Evolutionary conservation across 345 rosid species (phyloP).

Genomic region (Hibiscus mutabilis): DNA sequence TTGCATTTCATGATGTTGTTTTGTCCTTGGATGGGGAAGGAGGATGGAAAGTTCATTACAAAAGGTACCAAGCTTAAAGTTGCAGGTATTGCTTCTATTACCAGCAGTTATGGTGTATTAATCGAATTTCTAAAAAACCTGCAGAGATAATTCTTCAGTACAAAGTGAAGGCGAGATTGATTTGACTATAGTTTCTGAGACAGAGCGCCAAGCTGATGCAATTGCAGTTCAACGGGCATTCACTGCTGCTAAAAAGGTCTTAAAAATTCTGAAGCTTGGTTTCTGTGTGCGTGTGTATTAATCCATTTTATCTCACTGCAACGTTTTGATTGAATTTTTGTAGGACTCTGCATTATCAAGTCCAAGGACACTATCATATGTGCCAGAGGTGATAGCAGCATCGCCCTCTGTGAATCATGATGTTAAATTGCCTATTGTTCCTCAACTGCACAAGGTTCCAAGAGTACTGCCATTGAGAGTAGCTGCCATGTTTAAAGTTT

Average conservation of each 20-base stretch:
- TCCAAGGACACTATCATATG: conserved; percentile 54
- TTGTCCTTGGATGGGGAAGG: conserved; percentile 98
- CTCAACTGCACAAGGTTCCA: conserved; percentile 55
- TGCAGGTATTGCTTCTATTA: background rate
- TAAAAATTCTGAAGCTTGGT: background rate
- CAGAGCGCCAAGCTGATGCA: conserved; percentile 75
- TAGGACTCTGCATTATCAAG: conserved; percentile 51
- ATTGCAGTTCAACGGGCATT: conserved; percentile 87
- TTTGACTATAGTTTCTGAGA: conserved; percentile 38
- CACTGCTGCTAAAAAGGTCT: conserved; percentile 60
- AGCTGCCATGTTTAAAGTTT: conserved; percentile 73
- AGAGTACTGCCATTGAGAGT: conserved; percentile 74
- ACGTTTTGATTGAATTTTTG: conserved; percentile 16
- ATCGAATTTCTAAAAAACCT: conserved; percentile 18
- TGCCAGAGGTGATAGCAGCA: conserved; percentile 54
- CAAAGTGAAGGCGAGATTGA: conserved; percentile 39
- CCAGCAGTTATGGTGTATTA: conserved; percentile 9
- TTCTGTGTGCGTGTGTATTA: background rate
- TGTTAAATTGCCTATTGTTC: conserved; percentile 52
- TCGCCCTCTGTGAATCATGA: conserved; percentile 47
- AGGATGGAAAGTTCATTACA: conserved; percentile 75
- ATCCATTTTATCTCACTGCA: conserved; percentile 5
- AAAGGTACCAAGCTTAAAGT: conserved; percentile 46
- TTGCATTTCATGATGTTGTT: conserved; percentile 90
- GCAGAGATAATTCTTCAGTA: conserved; percentile 61